Percentiles rank a stretch among this genome's conserved stretches.
Evolutionary conservation across 306 rosid species (phyloP).

Genomic region (Cucurbita argyrosperma): DNA sequence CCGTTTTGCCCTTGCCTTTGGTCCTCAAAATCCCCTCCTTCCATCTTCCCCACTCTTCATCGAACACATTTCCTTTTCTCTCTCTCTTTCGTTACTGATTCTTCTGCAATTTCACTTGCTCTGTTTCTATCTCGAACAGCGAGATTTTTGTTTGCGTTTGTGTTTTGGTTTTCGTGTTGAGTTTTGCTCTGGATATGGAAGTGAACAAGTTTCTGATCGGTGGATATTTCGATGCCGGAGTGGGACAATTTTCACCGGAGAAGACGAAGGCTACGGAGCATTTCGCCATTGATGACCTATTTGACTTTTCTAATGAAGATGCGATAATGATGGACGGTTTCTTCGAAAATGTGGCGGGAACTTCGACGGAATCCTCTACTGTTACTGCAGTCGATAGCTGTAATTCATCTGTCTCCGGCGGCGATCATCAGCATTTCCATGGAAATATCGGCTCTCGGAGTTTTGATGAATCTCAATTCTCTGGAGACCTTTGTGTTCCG

Average conservation of each 20-base stretch:
- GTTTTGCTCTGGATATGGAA: slow-evolving; percentile 29
- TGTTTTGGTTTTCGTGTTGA: too few relatives aligned
- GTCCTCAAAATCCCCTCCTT: slow-evolving; percentile 81
- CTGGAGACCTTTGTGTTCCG: slow-evolving; percentile 47
- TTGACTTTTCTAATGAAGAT: slow-evolving; percentile 77
- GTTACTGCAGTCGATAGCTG: slow-evolving; percentile 67
- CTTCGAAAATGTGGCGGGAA: slow-evolving; percentile 52
- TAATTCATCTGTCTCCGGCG: slow-evolving; percentile 51
- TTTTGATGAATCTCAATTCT: slow-evolving; percentile 45
- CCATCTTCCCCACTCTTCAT: slow-evolving; percentile 16
- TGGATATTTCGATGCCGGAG: slow-evolving; percentile 46
- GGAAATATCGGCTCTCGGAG: slow-evolving; percentile 32
- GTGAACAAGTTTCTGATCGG: slow-evolving; percentile 46
- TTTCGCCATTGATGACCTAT: slow-evolving; percentile 72
- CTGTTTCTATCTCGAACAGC: background rate
- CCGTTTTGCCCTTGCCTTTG: slow-evolving; percentile 35
- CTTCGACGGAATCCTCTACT: slow-evolving; percentile 48
- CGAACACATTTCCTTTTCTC: slow-evolving; percentile 9
- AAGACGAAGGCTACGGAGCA: slow-evolving; percentile 47
- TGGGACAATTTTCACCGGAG: slow-evolving; percentile 28
- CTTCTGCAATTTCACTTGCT: background rate
- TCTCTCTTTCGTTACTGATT: slow-evolving; percentile 7
- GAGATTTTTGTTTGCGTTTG: background rate
- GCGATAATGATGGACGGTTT: slow-evolving; percentile 46
- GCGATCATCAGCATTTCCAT: slow-evolving; percentile 27